phyloP scores from a whole-genome alignment of 2,329 filamentous ascomycete genomes.

The Chalara sp. region DNA sequence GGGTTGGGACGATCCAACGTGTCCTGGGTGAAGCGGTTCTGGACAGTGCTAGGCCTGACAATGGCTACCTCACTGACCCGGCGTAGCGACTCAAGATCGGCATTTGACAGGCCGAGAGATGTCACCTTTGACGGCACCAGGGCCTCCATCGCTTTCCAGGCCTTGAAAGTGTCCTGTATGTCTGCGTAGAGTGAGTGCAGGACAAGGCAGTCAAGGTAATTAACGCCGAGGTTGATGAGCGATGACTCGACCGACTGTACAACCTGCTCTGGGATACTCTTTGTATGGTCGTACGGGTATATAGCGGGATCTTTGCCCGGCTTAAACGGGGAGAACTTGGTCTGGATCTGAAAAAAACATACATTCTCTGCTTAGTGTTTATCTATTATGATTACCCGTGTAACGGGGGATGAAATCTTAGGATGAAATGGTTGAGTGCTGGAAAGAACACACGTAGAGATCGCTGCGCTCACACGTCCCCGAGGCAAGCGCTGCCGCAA shows the following conservation, averaged over 20 bases:
- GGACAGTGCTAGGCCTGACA: constrained; percentile 1
- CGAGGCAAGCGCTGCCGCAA: background rate
- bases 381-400: background rate
- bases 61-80: background rate
- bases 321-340: constrained; percentile 8
- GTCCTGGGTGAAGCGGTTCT: constrained; percentile 5
- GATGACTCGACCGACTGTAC: background rate
- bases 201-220: constrained; percentile 4
- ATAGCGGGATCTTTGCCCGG: constrained; percentile 3
- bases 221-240: constrained; percentile 3
- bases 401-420: background rate
- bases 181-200: constrained; percentile 6
- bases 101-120: constrained; percentile 3
- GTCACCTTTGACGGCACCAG: constrained; percentile 3
- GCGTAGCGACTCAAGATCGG: constrained; percentile 2
- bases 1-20: constrained; percentile 3
- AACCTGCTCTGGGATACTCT: constrained; percentile 4
- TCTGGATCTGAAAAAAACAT: constrained; percentile 2
- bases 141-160: constrained; percentile 7
- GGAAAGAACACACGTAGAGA: background rate
- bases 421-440: background rate
- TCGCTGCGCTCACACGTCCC: background rate
- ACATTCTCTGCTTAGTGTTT: too few species aligned
- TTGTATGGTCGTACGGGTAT: constrained; percentile 5
- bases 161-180: constrained; percentile 4